Conservation (phyloP, 306 rosid species). For the Begonia peltatifolia region DNA sequence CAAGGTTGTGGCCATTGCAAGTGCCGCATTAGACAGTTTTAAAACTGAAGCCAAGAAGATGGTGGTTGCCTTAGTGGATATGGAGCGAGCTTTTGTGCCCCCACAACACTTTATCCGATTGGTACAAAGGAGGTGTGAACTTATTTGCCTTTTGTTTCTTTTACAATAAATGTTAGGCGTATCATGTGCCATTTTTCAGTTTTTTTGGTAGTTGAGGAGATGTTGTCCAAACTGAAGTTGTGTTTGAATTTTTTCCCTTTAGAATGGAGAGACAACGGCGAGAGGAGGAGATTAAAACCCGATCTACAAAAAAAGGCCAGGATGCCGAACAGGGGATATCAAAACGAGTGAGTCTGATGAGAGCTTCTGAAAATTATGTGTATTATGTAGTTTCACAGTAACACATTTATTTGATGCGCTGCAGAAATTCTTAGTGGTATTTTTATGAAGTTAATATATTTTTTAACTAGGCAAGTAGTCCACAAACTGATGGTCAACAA, state of each 20-base stretch:
- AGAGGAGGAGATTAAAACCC: slow-evolving; percentile 77
- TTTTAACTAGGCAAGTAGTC: slow-evolving; percentile 61
- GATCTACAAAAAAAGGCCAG: slow-evolving; percentile 66
- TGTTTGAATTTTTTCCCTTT: slow-evolving; percentile 5
- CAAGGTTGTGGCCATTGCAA: slow-evolving; percentile 84
- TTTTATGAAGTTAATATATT: not conserved
- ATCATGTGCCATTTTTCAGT: too few relatives aligned
- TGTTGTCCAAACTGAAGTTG: too few relatives aligned
- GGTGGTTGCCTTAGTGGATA: slow-evolving; percentile 95
- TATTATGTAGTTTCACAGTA: too few relatives aligned
- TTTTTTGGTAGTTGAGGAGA: too few relatives aligned
- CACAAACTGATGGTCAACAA: slow-evolving; percentile 49
- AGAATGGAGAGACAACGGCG: slow-evolving; percentile 99
- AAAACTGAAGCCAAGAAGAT: slow-evolving; percentile 87
- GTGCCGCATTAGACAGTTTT: slow-evolving; percentile 69
- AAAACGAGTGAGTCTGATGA: slow-evolving; percentile 45
- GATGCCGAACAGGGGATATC: slow-evolving; percentile 60
- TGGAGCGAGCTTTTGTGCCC: slow-evolving; percentile 99
- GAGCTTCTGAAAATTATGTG: too few relatives aligned
- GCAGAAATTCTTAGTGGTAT: too few relatives aligned
- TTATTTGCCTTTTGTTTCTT: too few relatives aligned
- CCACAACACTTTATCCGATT: slow-evolving; percentile 96
- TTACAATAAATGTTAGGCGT: too few relatives aligned
- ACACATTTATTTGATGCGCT: too few relatives aligned
- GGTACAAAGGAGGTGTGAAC: slow-evolving; percentile 71